Evolutionary conservation across 768 basidiomycete species (phyloP), one percentile per base, ranked within the genome.

Genomic region (Dentipellis sp.): DNA sequence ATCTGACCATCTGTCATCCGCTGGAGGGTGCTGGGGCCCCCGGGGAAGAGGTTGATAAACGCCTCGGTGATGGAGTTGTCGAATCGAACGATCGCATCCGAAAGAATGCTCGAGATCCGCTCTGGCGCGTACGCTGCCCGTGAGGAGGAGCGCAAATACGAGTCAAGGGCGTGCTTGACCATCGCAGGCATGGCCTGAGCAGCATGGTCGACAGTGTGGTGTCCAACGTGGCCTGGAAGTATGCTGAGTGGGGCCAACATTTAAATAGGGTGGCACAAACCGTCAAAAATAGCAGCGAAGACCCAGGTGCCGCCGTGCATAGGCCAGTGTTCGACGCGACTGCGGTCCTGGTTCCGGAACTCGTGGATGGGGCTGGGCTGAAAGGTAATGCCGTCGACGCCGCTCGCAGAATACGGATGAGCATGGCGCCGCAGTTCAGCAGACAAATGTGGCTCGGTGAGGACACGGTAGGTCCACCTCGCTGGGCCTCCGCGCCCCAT

Each of bases 381-480:
- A 58, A 78, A 75, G 4, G 70, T 69, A 55, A 78, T 67, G 53
- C 66, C 68, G 56, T 77, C 74, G 29, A 72, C 70, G 5, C 62
- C 59, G 10, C 59, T 64, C 38, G 54, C 58, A 7, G 74, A 72
- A 55, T 56, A 61, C 3, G 77, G 71, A 45, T 67, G 61, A 19
- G 75, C 72, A 39, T 75, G 53, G 35, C 68, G 71, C 34, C 58
- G 63, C 23, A 82, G 59, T 64, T 79, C 74, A 10, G 64, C 54
- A 19, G 74, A 66, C 22, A 82, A 59, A 4, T 58, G 64, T 10
- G 68, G 70, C 56, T 80, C 76, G 14, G 68, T 52, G 22, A 82
- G 71, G 23, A 74, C 63, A 16, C 74, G 77, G 63, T 80, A 83
- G 3, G 79, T 75, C 80, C 81, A 82, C 37, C 74, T 73, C 36